Conservation (phyloP, 2,329 filamentous ascomycete genomes). For the Phialemonium atrogriseum region DNA sequence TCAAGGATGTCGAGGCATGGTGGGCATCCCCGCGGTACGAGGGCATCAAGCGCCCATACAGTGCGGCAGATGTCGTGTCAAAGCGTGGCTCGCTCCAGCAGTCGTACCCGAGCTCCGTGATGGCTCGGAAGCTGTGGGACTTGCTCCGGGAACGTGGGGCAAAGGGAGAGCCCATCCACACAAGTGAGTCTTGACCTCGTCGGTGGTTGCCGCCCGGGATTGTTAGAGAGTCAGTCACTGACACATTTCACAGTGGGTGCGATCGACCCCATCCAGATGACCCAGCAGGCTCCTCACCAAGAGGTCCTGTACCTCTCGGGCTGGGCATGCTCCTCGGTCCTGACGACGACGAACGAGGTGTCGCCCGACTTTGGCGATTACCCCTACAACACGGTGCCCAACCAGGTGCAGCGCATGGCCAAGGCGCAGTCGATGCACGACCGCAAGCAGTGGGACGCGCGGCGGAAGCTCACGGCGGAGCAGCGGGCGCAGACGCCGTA, state of each 20-base stretch:
- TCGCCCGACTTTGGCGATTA: constrained; percentile 98
- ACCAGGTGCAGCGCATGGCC: constrained; percentile 91
- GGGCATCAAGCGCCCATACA: constrained; percentile 88
- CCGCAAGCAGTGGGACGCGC: constrained; percentile 83
- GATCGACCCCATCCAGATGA: constrained; percentile 99
- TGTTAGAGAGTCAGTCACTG: too few species aligned
- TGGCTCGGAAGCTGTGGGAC: constrained; percentile 92
- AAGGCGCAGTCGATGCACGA: constrained; percentile 98
- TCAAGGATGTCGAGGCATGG: constrained; percentile 82
- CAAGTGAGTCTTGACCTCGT: too few species aligned
- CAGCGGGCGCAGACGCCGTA: constrained; percentile 73
- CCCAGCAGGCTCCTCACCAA: constrained; percentile 91
- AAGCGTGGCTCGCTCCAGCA: constrained; percentile 86
- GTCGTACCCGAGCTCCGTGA: constrained; percentile 83
- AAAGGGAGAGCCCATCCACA: constrained; percentile 83
- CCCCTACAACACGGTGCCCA: constrained; percentile 97
- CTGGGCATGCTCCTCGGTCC: constrained; percentile 91
- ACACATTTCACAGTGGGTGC: constrained; percentile 83
- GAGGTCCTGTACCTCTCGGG: constrained; percentile 94
- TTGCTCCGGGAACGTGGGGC: constrained; percentile 70
- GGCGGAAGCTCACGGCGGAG: constrained; percentile 67
- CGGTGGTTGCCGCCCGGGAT: too few species aligned
- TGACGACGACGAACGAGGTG: constrained; percentile 94
- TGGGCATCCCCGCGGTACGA: constrained; percentile 79
- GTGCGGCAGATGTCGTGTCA: constrained; percentile 81